phyloP scores from a whole-genome alignment of 805 yeast genomes.

The Starmerella vaccinii region DNA sequence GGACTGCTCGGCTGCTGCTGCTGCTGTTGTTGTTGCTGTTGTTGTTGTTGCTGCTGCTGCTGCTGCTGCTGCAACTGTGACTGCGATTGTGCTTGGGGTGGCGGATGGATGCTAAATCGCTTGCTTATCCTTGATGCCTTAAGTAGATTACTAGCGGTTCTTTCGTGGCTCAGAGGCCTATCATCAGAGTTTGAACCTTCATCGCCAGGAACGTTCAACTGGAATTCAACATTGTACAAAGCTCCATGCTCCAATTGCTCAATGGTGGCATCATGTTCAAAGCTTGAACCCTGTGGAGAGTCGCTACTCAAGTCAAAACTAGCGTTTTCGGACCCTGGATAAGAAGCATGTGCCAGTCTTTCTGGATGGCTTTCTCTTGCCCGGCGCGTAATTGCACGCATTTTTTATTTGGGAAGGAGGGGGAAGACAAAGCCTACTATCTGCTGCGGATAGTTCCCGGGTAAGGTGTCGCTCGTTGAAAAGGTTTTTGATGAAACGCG shows the following conservation, averaged over 20 bases:
- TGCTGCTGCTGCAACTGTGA: background rate
- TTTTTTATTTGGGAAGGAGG: background rate
- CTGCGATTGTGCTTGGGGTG: background rate
- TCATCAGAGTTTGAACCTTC: background rate
- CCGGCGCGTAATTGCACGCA: background rate
- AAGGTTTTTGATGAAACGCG: background rate
- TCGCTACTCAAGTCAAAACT: background rate
- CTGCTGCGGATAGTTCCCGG: background rate
- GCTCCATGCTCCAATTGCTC: too few relatives aligned
- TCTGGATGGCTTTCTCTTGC: background rate
- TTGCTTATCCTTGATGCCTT: slow-evolving; percentile 2
- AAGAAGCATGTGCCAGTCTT: background rate
- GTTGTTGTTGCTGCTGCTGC: too few relatives aligned
- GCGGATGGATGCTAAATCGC: slow-evolving; percentile 17
- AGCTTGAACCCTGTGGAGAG: too few relatives aligned
- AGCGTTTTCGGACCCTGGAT: background rate
- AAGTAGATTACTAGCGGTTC: background rate
- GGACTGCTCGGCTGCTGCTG: background rate
- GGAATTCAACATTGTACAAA: too few relatives aligned
- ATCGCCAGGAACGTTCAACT: too few relatives aligned
- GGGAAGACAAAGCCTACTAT: background rate
- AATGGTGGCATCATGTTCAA: too few relatives aligned
- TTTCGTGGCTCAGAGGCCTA: background rate
- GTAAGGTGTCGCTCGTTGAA: background rate
- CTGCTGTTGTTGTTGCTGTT: too few relatives aligned